Conservation (phyloP, 805 yeast species). For the Priceomyces melissophilus region DNA sequence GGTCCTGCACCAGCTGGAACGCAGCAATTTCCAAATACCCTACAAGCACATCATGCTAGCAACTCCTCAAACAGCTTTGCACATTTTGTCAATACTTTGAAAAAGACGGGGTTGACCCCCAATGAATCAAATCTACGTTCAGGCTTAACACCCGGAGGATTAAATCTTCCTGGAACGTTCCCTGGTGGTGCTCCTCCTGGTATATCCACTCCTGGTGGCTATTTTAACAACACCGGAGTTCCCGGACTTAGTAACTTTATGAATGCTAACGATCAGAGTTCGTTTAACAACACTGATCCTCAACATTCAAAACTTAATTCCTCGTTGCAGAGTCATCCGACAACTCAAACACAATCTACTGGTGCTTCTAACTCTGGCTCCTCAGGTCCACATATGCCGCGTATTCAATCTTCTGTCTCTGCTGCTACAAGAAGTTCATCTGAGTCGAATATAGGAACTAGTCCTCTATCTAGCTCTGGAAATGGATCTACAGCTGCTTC, state of each 20-base stretch:
- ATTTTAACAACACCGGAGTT: conserved; percentile 44
- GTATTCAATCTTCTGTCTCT: no score
- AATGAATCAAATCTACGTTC: conserved; percentile 70
- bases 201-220: conserved; percentile 36
- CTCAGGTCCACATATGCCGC: no score
- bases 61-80: conserved; percentile 13
- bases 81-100: conserved; percentile 29
- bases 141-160: conserved; percentile 64
- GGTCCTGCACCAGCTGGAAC: neutral
- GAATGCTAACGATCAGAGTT: conserved; percentile 21
- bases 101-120: conserved; percentile 67
- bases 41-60: conserved; percentile 4
- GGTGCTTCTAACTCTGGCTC: neutral
- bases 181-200: conserved; percentile 35
- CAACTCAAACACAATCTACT: conserved; percentile 1
- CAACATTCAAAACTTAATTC: conserved; percentile 2
- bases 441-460: no score
- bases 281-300: conserved; percentile 1
- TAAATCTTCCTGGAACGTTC: conserved; percentile 28
- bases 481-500: no score
- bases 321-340: neutral
- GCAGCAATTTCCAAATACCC: neutral
- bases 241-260: conserved; percentile 45
- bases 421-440: no score
- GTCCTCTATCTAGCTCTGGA: no score